Evolutionary conservation across 1,284 basidiomycete species (phyloP).

Genomic region (Microbotryum lychnidis-dioicae): DNA sequence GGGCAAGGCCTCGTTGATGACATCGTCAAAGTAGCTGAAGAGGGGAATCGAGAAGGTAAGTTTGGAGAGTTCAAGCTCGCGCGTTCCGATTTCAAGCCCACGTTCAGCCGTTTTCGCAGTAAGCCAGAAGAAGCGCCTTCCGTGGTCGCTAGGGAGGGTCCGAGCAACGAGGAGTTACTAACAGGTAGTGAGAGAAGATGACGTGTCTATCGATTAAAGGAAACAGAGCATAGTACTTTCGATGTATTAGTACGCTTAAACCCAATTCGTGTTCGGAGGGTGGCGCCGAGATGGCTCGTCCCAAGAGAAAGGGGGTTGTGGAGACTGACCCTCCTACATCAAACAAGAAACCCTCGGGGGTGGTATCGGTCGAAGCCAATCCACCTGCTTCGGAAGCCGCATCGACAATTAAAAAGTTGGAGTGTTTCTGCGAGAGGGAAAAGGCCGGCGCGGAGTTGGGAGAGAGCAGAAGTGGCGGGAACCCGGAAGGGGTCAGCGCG

Average conservation of each 20-base stretch:
- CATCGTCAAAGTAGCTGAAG: conserved; percentile 46
- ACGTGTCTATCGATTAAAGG: conserved; percentile 42
- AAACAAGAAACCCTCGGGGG: conserved; percentile 49
- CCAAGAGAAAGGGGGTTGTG: background rate
- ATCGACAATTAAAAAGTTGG: conserved; percentile 45
- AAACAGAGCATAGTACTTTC: background rate
- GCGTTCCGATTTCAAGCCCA: no score
- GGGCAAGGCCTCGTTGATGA: conserved; percentile 46
- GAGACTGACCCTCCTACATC: conserved; percentile 42
- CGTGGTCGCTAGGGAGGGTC: background rate
- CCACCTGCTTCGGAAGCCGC: conserved; percentile 45
- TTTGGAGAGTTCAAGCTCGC: no score
- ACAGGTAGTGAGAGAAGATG: conserved; percentile 49
- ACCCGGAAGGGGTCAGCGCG: background rate
- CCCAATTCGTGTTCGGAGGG: background rate
- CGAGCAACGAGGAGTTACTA: conserved; percentile 1
- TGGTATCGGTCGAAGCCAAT: conserved; percentile 47
- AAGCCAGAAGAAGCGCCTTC: background rate
- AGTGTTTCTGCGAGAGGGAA: conserved; percentile 37
- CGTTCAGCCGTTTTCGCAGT: background rate
- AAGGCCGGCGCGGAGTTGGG: background rate
- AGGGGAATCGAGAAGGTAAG: background rate
- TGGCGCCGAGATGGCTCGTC: background rate
- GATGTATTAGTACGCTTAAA: background rate
- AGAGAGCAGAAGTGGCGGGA: background rate